These are phyloP conservation scores for Firmiana major DNA, from an alignment of 345 rosid species.

Conservation along the genomic window DNA sequence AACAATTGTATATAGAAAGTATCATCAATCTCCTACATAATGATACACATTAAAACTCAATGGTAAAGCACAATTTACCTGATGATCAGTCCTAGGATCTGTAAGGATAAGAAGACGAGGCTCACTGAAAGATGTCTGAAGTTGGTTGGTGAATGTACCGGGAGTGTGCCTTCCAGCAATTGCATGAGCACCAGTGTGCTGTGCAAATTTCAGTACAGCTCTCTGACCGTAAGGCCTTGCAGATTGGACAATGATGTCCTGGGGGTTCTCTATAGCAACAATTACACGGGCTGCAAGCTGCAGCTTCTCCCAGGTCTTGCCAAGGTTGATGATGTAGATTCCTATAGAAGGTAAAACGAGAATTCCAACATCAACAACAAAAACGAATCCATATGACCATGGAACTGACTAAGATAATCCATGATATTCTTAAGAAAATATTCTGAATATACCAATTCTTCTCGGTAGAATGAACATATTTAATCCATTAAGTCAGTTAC, in stretches of 20 bases:
- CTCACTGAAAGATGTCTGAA: constrained; percentile 85
- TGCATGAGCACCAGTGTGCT: constrained; percentile 84
- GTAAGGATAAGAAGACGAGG: constrained; percentile 86
- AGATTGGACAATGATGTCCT: constrained; percentile 90
- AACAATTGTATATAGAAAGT: neutral
- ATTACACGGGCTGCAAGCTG: constrained; percentile 81
- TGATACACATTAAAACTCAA: neutral
- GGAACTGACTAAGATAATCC: constrained; percentile 1
- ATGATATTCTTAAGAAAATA: neutral
- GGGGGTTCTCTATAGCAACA: constrained; percentile 80
- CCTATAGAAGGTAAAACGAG: constrained; percentile 29
- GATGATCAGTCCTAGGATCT: constrained; percentile 93
- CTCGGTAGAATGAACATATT: too few relatives aligned
- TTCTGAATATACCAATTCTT: neutral
- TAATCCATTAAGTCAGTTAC: neutral
- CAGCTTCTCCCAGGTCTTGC: constrained; percentile 91
- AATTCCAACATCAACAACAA: neutral
- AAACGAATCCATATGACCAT: neutral
- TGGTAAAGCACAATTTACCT: constrained; percentile 33
- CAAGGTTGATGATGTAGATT: constrained; percentile 80
- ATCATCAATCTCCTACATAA: neutral
- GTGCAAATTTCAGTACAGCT: constrained; percentile 89
- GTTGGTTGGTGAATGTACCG: constrained; percentile 93
- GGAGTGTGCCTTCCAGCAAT: constrained; percentile 98
- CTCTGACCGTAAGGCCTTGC: constrained; percentile 98